Evolutionary conservation across 176 grass and related monocot species (phyloP).

Genomic region (Musa schizocarpa): DNA sequence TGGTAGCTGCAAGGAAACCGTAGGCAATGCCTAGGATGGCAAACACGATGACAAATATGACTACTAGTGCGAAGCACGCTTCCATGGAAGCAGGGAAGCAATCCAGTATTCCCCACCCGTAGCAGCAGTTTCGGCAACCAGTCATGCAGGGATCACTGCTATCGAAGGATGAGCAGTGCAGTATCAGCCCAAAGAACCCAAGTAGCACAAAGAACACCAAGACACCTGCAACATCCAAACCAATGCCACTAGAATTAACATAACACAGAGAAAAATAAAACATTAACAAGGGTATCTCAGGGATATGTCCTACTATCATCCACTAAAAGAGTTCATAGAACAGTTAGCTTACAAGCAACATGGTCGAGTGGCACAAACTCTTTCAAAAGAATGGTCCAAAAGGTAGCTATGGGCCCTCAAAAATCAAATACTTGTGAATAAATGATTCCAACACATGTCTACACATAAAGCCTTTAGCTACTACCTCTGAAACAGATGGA

Average conservation of each 20-base stretch:
- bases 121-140: slow-evolving; percentile 91
- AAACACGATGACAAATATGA: slow-evolving; percentile 81
- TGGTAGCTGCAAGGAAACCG: slow-evolving; percentile 74
- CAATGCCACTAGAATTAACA: background rate
- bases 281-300: no score
- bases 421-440: background rate
- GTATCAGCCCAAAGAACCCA: slow-evolving; percentile 78
- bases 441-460: background rate
- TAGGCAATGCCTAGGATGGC: slow-evolving; percentile 93
- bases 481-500: background rate
- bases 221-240: slow-evolving; percentile 49
- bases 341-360: background rate
- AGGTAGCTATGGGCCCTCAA: background rate
- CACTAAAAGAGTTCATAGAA: background rate
- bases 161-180: slow-evolving; percentile 81
- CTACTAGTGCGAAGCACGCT: slow-evolving; percentile 82
- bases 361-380: background rate
- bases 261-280: no score
- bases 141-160: slow-evolving; percentile 73
- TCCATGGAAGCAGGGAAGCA: slow-evolving; percentile 88
- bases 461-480: background rate
- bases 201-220: slow-evolving; percentile 91
- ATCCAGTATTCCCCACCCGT: slow-evolving; percentile 92
- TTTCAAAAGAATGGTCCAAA: background rate
- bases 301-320: background rate